A percentile compares a stretch with the other conserved stretches of the same genome.
phyloP scores from a whole-genome alignment of 805 yeast genomes.

The Scheffersomyces amazonensis region DNA sequence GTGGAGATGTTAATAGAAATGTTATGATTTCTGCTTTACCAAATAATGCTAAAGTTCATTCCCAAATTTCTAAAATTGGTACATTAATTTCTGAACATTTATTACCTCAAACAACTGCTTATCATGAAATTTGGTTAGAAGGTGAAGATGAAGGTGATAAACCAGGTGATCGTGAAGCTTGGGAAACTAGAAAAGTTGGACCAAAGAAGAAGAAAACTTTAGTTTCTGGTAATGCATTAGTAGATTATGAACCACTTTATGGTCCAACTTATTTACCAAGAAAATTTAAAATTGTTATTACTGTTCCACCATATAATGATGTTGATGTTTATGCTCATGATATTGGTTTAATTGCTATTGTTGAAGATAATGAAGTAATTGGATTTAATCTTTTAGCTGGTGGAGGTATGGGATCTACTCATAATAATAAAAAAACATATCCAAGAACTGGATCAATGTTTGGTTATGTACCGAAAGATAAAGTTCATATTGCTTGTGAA shows the following conservation, averaged over 20 bases:
- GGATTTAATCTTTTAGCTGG: conserved; percentile 92
- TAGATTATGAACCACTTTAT: conserved; percentile 82
- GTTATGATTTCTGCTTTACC: conserved; percentile 93
- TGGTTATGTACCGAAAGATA: conserved; percentile 69
- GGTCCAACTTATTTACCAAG: conserved; percentile 88
- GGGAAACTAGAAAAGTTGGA: conserved; percentile 67
- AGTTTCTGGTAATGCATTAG: conserved; percentile 84
- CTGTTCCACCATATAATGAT: conserved; percentile 95
- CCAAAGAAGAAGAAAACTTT: conserved; percentile 78
- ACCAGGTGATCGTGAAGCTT: conserved; percentile 58
- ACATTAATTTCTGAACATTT: conserved; percentile 72
- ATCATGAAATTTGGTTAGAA: conserved; percentile 95
- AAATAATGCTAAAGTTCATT: conserved; percentile 75
- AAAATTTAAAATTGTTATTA: conserved; percentile 90
- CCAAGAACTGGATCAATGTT: conserved; percentile 90
- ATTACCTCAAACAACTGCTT: conserved; percentile 89
- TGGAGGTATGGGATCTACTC: conserved; percentile 99
- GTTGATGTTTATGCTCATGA: conserved; percentile 97
- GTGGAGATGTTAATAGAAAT: conserved; percentile 98
- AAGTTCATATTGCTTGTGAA: conserved; percentile 78
- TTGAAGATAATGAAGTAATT: conserved; percentile 59
- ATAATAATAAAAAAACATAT: conserved; percentile 93
- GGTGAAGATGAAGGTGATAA: conserved; percentile 76
- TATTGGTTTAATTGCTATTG: conserved; percentile 87
- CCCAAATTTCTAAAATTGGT: conserved; percentile 65